Conservation (phyloP, 345 rosid species). For the Syzygium aqueum region DNA sequence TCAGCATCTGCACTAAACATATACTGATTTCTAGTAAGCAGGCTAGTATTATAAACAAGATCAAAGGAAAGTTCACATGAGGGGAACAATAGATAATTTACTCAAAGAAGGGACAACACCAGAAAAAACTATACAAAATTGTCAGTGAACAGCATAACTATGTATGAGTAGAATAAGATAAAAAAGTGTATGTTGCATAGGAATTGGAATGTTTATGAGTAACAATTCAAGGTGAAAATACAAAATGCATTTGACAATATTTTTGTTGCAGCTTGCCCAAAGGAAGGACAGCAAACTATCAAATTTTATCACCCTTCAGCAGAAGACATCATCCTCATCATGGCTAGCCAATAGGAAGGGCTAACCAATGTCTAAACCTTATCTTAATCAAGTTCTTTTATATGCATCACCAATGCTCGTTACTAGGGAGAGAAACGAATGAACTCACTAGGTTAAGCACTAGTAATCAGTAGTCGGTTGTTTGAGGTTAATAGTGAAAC, state of each 20-base stretch:
- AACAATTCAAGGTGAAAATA: neutral
- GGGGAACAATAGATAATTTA: neutral
- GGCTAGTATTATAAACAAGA: conserved; percentile 15
- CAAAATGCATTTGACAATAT: neutral
- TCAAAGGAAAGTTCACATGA: neutral
- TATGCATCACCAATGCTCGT: neutral
- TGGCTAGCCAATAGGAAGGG: neutral
- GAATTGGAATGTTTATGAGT: neutral
- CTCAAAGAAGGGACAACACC: neutral
- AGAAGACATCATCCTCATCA: neutral
- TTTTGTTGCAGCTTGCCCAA: neutral
- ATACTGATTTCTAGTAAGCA: conserved; percentile 26
- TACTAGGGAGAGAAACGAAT: neutral
- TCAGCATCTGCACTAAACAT: conserved; percentile 91
- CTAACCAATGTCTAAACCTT: neutral
- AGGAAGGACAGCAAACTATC: neutral
- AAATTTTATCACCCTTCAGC: neutral
- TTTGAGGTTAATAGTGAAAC: neutral
- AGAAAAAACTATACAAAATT: neutral
- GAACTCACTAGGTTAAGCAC: neutral
- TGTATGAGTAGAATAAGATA: neutral
- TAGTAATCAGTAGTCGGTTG: neutral
- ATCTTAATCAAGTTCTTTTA: neutral
- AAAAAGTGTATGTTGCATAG: neutral
- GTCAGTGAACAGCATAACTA: neutral